These are phyloP conservation scores for Porodaedalea pini DNA, from an alignment of 1,284 basidiomycete species.

Conservation along the genomic window DNA sequence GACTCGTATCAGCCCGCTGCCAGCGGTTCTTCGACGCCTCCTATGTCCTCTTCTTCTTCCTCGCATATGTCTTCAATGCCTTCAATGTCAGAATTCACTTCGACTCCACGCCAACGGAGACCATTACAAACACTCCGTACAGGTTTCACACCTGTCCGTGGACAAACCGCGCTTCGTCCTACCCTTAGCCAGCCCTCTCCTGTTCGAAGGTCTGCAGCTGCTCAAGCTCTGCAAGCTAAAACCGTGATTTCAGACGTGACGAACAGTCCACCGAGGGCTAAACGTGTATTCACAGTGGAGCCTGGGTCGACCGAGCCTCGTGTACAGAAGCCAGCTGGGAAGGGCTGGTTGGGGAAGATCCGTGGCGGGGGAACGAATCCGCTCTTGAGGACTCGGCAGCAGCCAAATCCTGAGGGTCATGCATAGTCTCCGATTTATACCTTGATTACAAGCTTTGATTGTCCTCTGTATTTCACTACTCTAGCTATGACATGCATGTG, in stretches of 20 bases:
- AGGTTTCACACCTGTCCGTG: constrained; percentile 68
- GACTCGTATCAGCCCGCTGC: neutral
- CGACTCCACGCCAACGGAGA: constrained; percentile 55
- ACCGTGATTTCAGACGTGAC: constrained; percentile 60
- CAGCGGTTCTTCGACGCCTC: constrained; percentile 7
- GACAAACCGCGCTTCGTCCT: constrained; percentile 37
- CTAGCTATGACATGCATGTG: constrained; percentile 7
- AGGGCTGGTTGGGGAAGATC: constrained; percentile 35
- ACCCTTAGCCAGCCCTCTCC: constrained; percentile 42
- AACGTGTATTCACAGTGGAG: constrained; percentile 27
- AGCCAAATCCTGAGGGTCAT: constrained; percentile 2
- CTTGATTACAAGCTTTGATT: constrained; percentile 1
- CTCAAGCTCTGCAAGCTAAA: constrained; percentile 29
- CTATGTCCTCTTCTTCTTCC: constrained; percentile 8
- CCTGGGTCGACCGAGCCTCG: constrained; percentile 27
- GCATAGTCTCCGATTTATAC: neutral
- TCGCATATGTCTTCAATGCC: constrained; percentile 40
- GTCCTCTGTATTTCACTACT: neutral
- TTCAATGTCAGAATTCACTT: constrained; percentile 22
- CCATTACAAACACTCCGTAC: constrained; percentile 53
- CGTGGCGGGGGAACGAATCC: constrained; percentile 24
- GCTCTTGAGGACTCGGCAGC: constrained; percentile 5
- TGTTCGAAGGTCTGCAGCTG: constrained; percentile 33
- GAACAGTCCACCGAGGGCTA: constrained; percentile 46
- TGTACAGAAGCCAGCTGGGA: constrained; percentile 25